Base-by-base conservation (phyloP, 805 yeast genomes). In the Candida odintsovae region DNA sequence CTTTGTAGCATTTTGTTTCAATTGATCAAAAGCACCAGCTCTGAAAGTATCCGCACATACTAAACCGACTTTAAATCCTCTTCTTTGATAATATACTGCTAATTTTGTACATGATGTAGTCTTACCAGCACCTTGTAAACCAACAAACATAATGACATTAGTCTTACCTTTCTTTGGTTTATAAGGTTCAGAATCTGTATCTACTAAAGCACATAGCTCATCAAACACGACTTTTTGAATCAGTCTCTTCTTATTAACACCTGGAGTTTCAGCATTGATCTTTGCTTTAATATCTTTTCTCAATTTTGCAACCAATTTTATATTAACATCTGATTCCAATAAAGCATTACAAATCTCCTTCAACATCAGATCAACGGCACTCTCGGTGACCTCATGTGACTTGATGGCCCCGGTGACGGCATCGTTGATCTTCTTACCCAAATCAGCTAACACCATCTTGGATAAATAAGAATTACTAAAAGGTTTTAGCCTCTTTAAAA, bases 1-100 rank as follows among this genome's bases (percentile, higher is more conserved):
- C 70, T 89, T 88, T 45, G 92, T 89, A 21, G 99, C 98, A 67
- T 92, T 92, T 68, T 92, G 99, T 65, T 94, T 92, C 68, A 92
- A 77, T 73, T 92, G 99, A 69, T 92, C 99, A 72, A 92, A 92
- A 2, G 99, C 99, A 76, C 99, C 99, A 33, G 99, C 99, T 76
- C 99, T 83, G 75, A 92, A 94, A 26, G 99, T 94, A 72, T 94
- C 99, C 2, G 99, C 99, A 78, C 99, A 94, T 22, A 94, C 98
- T 62, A 94, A 73, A 44, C 98, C 98, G 41, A 89, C 96, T 64
- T 90, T 90, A 68, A 83, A 89, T 3, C 97, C 97, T 61, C 97
- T 75, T 61, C 90, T 80, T 61, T 90, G 92, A 64, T 94, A 94
- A 64, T 87, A 90, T 2, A 89, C 95, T 0, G 99, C 99, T 57